Evolutionary conservation across 495 filamentous ascomycete genomes (phyloP).

Genomic region (Penicillium steckii): DNA sequence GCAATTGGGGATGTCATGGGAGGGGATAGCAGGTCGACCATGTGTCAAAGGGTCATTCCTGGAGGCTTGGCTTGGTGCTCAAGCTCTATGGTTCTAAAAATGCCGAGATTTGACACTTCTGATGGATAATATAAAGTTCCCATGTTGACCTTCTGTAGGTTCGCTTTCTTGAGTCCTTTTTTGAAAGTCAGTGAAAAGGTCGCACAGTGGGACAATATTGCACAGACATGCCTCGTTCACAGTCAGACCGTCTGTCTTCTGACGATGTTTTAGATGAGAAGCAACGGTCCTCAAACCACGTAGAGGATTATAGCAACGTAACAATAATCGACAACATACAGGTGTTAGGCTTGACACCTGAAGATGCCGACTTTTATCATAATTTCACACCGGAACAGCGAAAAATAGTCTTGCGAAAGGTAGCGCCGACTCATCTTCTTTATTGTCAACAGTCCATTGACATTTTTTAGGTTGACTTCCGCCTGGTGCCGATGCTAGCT

Average conservation of each 20-base stretch:
- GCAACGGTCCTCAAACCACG: not conserved
- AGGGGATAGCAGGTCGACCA: not conserved
- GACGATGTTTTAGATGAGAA: slow-evolving; percentile 2
- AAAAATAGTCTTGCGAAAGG: slow-evolving; percentile 20
- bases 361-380: slow-evolving; percentile 26
- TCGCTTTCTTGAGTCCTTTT: not conserved
- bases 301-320: slow-evolving; percentile 8
- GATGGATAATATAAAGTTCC: not conserved
- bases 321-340: slow-evolving; percentile 20
- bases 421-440: not conserved
- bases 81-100: not conserved
- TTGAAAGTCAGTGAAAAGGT: not conserved
- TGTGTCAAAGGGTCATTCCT: not conserved
- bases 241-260: not conserved
- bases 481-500: slow-evolving; percentile 32
- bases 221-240: not conserved
- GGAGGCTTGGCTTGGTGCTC: not conserved
- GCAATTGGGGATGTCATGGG: not conserved
- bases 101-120: not conserved
- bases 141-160: not conserved
- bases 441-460: not conserved
- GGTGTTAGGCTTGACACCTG: slow-evolving; percentile 20
- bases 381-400: slow-evolving; percentile 16
- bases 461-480: slow-evolving; percentile 18
- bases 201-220: not conserved